phyloP scores from a whole-genome alignment of 164 flowering plant species.

The Nelumbo lutea region DNA sequence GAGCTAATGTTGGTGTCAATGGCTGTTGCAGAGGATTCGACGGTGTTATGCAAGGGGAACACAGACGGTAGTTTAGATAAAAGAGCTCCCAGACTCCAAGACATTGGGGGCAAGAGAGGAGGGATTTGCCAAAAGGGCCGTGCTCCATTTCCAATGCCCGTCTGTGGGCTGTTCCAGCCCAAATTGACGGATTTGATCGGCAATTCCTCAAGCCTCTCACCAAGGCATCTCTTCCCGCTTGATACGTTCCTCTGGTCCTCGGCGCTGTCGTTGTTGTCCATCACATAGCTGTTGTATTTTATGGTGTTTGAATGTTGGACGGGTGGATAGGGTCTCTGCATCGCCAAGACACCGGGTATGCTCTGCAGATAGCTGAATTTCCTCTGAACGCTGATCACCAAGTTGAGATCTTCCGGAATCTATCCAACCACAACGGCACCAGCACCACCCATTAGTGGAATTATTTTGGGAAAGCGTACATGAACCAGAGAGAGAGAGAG shows the following conservation, averaged over 20 bases:
- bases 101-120: conserved; percentile 40
- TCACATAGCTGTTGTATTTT: conserved; percentile 21
- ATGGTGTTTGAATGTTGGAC: conserved; percentile 27
- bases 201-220: conserved; percentile 19
- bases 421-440: conserved; percentile 12
- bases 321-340: conserved; percentile 55
- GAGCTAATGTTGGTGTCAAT: not conserved
- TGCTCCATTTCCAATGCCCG: conserved; percentile 13
- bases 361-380: conserved; percentile 69
- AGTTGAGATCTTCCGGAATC: conserved; percentile 65
- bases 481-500: not conserved
- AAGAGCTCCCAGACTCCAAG: conserved; percentile 47
- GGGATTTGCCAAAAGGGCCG: conserved; percentile 42
- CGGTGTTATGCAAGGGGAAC: conserved; percentile 10
- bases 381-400: conserved; percentile 64
- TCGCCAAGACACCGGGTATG: conserved; percentile 53
- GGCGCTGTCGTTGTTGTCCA: conserved; percentile 10
- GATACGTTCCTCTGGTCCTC: conserved; percentile 25
- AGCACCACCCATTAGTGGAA: not conserved
- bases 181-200: conserved; percentile 42
- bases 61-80: conserved; percentile 29
- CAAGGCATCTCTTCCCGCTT: conserved; percentile 39
- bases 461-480: not conserved
- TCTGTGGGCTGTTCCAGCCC: conserved; percentile 52
- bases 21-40: conserved; percentile 8